phyloP scores from a whole-genome alignment of 139 green algal genomes.

The Coelastrella sp. region DNA sequence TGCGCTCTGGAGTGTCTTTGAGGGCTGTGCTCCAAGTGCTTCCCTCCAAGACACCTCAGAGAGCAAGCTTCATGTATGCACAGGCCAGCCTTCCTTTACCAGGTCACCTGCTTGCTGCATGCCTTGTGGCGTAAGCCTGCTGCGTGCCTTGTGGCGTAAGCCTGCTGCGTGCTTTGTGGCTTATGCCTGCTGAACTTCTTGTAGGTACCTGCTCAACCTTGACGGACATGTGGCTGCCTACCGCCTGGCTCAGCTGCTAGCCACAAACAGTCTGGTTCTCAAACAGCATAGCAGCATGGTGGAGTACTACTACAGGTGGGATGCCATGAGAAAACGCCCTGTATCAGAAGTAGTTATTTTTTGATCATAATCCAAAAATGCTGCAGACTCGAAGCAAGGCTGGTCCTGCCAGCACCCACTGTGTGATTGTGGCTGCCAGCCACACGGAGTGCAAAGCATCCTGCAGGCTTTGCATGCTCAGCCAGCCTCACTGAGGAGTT shows the following conservation, averaged over 20 bases:
- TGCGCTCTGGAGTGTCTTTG: background rate
- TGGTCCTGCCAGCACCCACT: background rate
- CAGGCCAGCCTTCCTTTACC: background rate
- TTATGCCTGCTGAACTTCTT: background rate
- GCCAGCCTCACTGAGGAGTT: too few species aligned
- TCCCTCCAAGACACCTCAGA: background rate
- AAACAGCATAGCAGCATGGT: constrained; percentile 37
- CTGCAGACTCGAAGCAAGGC: background rate
- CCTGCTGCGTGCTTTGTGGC: too few species aligned
- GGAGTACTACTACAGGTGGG: constrained; percentile 47
- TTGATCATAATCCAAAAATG: background rate
- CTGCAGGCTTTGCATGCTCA: too few species aligned
- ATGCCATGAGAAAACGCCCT: background rate
- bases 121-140: background rate
- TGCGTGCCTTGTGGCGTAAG: background rate
- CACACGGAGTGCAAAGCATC: too few species aligned
- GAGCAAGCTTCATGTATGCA: background rate
- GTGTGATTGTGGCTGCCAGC: background rate
- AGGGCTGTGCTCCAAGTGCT: background rate
- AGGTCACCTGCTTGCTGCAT: background rate
- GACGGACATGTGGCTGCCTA: constrained; percentile 45
- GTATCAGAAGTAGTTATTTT: background rate
- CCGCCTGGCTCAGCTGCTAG: constrained; percentile 33
- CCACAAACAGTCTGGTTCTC: constrained; percentile 48
- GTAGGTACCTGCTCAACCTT: constrained; percentile 44